Base-by-base conservation (phyloP, 306 rosid genomes). In the Trichosanthes truncata region DNA sequence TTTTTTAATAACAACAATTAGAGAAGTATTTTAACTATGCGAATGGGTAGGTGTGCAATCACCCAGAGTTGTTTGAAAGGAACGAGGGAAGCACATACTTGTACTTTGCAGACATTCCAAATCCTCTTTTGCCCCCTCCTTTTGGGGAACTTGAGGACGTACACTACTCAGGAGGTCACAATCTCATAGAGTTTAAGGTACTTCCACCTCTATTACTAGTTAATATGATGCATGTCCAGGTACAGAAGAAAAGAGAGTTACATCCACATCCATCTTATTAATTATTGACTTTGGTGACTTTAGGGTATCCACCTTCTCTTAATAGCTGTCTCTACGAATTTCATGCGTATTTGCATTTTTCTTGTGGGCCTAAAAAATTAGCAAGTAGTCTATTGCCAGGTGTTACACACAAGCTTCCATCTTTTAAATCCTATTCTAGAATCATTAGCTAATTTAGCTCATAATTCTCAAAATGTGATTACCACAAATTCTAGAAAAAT, bases 21-120 rank as follows among this genome's bases (percentile, higher is more conserved):
- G 18, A 81, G 65, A 77, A 81, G 80, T 79, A 14, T 74, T 82
- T 29, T 63, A 62, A 74, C 82, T 82, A 21, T 40, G 79, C 79
- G 55, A 29, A 67, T 89, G 89, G 55, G 43, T 82, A 95, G 99
- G 99, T 95, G 25, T 95, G 99, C 90, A 95, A 95, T 85, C 99
- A 95, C 86, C 99, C 99, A 23, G 99, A 95, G 83, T 85, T 93
- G 90, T 95, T 95, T 46, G 99, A 95, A 83, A 95, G 99, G 85
- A 91, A 89, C 65, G 99, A 95, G 87, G 99, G 99, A 87, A 91
- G 87, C 85, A 89, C 97, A 13, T 95, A 84, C 89, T 84, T 91
- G 33, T 85, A 90, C 89, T 95, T 95, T 78, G 93, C 95, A 48
- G 91, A 83, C 73, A 86, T 95, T 77, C 91, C 99, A 8, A 89